Evolutionary conservation across 1,284 basidiomycete genomes (phyloP).

Genomic region (Pseudozyma thailandica): DNA sequence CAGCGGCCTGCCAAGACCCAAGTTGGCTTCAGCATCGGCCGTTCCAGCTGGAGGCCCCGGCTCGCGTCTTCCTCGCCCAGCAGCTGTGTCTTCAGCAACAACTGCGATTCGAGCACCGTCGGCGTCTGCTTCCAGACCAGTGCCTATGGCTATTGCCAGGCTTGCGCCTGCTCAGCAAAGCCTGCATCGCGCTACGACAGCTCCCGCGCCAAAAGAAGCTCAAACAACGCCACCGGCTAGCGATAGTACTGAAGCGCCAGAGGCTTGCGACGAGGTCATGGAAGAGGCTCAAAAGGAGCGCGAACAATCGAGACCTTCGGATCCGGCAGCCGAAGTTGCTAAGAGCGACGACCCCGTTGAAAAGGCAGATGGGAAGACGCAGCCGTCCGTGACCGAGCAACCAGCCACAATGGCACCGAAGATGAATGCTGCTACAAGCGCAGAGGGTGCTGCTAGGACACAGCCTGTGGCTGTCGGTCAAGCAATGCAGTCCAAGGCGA

Average conservation of each 20-base stretch:
- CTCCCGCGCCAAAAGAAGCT: background rate
- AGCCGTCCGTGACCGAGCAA: background rate
- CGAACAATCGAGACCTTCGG: too few species aligned
- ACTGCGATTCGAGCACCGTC: background rate
- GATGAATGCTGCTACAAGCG: background rate
- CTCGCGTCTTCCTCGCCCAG: conserved; percentile 39
- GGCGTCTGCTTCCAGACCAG: conserved; percentile 14
- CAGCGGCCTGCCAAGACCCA: conserved; percentile 37
- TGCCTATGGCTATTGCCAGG: conserved; percentile 39
- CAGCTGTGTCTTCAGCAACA: conserved; percentile 8
- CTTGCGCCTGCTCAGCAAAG: conserved; percentile 27
- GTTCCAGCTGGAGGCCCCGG: conserved; percentile 13
- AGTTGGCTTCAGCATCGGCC: conserved; percentile 5
- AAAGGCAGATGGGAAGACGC: too few species aligned
- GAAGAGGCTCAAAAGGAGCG: background rate
- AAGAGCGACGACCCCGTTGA: too few species aligned
- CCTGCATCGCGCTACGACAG: background rate
- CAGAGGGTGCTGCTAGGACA: background rate
- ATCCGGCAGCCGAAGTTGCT: background rate
- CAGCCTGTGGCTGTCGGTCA: conserved; percentile 3
- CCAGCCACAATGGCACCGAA: background rate
- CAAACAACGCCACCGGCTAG: background rate
- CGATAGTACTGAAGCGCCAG: background rate
- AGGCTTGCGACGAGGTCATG: background rate
- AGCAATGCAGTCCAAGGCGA: conserved; percentile 3